A percentile compares a stretch with the other conserved stretches of the same genome.
phyloP scores from a whole-genome alignment of 805 yeast species.

The Metschnikowia kunwiensis region DNA sequence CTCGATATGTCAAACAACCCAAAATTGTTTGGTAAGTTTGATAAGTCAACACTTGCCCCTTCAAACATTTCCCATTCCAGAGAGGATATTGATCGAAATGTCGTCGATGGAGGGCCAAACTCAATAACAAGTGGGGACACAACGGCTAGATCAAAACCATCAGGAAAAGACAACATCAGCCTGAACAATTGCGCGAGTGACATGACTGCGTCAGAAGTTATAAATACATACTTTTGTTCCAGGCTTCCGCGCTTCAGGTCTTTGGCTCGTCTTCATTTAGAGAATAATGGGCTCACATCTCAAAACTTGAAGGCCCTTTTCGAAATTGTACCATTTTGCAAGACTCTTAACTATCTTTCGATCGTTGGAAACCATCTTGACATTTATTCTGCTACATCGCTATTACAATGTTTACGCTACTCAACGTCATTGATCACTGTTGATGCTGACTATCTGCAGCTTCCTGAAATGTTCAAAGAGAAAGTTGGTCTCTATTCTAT shows the following conservation, averaged over 20 bases:
- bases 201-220: conserved; percentile 21
- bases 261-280: conserved; percentile 67
- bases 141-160: too few relatives aligned
- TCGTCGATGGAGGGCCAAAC: background rate
- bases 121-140: too few relatives aligned
- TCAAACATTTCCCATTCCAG: background rate
- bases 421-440: conserved; percentile 63
- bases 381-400: conserved; percentile 57
- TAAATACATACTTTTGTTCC: conserved; percentile 54
- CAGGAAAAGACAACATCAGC: too few relatives aligned
- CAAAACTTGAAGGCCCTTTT: conserved; percentile 58
- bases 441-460: conserved; percentile 60
- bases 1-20: conserved; percentile 74
- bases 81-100: background rate
- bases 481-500: conserved; percentile 75
- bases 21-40: conserved; percentile 54
- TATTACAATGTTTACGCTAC: conserved; percentile 66
- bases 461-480: conserved; percentile 63
- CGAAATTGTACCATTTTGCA: conserved; percentile 67
- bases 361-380: conserved; percentile 61
- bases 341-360: conserved; percentile 63
- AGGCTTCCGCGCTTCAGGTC: conserved; percentile 67
- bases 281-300: conserved; percentile 57
- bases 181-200: background rate
- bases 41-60: background rate